Evolutionary conservation across 1,139 yeast species (phyloP).

Genomic region (Spathaspora sp.): DNA sequence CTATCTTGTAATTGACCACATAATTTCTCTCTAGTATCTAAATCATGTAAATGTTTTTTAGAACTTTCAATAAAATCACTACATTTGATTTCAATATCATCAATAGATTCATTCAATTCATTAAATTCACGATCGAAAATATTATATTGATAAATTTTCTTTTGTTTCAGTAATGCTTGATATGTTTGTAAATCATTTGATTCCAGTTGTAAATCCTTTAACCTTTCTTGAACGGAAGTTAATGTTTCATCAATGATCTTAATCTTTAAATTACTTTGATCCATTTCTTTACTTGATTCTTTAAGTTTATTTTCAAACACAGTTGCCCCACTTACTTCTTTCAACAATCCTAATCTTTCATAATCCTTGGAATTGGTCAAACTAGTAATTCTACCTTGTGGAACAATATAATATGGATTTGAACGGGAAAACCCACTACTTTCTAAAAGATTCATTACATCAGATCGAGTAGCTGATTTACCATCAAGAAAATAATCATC

Average conservation of each 20-base stretch:
- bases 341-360: slow-evolving; percentile 74
- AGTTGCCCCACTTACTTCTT: slow-evolving; percentile 94
- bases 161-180: slow-evolving; percentile 65
- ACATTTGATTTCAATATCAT: slow-evolving; percentile 60
- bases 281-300: slow-evolving; percentile 81
- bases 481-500: slow-evolving; percentile 87
- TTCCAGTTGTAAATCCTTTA: slow-evolving; percentile 79
- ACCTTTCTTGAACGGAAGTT: slow-evolving; percentile 64
- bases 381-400: slow-evolving; percentile 87
- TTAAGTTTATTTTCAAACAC: slow-evolving; percentile 80
- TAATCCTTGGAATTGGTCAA: slow-evolving; percentile 86
- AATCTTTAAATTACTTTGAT: slow-evolving; percentile 64
- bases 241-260: slow-evolving; percentile 77
- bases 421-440: slow-evolving; percentile 91
- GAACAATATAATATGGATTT: slow-evolving; percentile 94
- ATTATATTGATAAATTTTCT: slow-evolving; percentile 74
- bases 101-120: slow-evolving; percentile 61
- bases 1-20: slow-evolving; percentile 50
- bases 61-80: slow-evolving; percentile 48
- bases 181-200: slow-evolving; percentile 70
- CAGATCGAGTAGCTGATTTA: slow-evolving; percentile 75
- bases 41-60: slow-evolving; percentile 40
- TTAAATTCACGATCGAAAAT: slow-evolving; percentile 74
- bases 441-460: slow-evolving; percentile 79
- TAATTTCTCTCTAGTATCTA: slow-evolving; percentile 47